Evolutionary conservation across 805 yeast species (phyloP), one percentile per base, ranked within the genome.

Genomic region (Candida stauntonica): DNA sequence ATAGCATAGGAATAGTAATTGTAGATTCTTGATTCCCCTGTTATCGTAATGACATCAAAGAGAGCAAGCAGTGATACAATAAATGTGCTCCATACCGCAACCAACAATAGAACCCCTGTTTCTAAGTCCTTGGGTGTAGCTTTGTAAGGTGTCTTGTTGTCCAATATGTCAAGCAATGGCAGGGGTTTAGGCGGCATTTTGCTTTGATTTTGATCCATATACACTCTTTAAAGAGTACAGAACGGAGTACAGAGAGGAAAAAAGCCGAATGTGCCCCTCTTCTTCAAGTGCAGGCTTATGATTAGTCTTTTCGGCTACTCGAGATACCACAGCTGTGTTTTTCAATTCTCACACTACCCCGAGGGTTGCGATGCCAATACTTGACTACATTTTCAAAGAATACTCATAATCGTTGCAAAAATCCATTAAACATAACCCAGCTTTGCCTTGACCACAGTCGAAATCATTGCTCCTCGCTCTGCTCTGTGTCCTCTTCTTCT

Each of bases 1-100:
- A 61, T 16, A 2, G 67, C 52, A 7, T 61, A 47, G 1, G 63
- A 56, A 44, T 67, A 64, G 47, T 72, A 72, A 29, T 38, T 44
- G 31, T 7, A 14, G 19, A 7, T 28, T 7, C 28, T 7, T 26
- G 28, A 26, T 8, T 26, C 15, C 15, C 28, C 28, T 26, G 28
- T 11, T 6, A n/a, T 26, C 11, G 7, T 7, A 8, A n/a, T 26
- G 14, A 11, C 28, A 26, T 11, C 15, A 14, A 26, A 26, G 11
- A 26, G 15, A 14, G 28, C 12, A 8, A 26, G 14, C 13, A n/a
- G 28, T 9, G 28, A 26, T 8, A 26, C 14, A 11, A 21, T 21
- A 21, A 21, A 21, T 7, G 11, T 21, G 7, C 9, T 8, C 24
- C 24, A 21, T 7, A 21, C 24, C 24, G 24, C 11, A 8, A 21